Conservation (phyloP, 345 rosid species). For the Limnanthes douglasii region DNA sequence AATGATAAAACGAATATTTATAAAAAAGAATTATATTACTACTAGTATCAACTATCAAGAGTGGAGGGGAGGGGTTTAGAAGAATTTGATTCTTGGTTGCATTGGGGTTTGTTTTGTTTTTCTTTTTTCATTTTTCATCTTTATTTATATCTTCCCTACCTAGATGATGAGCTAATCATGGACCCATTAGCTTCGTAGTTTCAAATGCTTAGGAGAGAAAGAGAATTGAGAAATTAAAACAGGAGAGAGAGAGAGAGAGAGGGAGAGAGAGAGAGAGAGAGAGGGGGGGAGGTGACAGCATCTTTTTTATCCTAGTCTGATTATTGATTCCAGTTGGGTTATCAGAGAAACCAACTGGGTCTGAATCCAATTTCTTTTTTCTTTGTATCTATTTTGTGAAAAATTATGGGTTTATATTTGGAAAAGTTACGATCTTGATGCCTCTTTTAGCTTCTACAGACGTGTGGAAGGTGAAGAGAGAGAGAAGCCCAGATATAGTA, state of each 20-base stretch:
- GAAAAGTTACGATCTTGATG: conserved; percentile 23
- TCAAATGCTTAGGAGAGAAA: conserved; percentile 22
- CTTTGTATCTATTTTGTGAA: conserved; percentile 4
- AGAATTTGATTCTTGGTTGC: conserved; percentile 10
- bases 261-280: conserved; percentile 7
- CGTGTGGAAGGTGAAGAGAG: conserved; percentile 10
- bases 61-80: too few relatives aligned
- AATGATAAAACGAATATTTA: too few relatives aligned
- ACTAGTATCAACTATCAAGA: too few relatives aligned
- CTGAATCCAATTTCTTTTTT: conserved; percentile 10
- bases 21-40: too few relatives aligned
- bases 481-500: conserved; percentile 12
- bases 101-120: conserved; percentile 25
- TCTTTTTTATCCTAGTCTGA: conserved; percentile 18
- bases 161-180: conserved; percentile 83
- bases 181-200: conserved; percentile 20
- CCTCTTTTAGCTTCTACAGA: conserved; percentile 17
- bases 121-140: conserved; percentile 20
- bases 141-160: conserved; percentile 28
- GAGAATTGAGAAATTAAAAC: conserved; percentile 7
- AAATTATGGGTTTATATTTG: conserved; percentile 12
- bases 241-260: conserved; percentile 12
- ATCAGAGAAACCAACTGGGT: conserved; percentile 26
- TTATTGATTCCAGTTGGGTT: conserved; percentile 48
- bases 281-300: conserved; percentile 5